phyloP scores from a whole-genome alignment of 106 monocot species.

The Allium sativum region DNA sequence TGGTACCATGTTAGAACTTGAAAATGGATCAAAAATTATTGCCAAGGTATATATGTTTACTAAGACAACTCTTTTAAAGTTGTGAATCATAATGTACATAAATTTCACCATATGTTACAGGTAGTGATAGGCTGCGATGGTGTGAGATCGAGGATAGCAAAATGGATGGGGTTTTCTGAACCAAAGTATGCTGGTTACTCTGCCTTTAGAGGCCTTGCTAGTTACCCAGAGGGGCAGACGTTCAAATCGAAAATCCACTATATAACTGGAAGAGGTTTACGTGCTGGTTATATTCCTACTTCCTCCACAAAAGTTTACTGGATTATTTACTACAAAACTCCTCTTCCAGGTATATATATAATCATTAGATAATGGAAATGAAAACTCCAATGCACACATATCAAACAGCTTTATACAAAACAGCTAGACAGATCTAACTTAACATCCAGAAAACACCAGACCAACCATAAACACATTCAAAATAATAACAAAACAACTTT shows the following conservation, averaged over 20 bases:
- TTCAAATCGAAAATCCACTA: slow-evolving; percentile 64
- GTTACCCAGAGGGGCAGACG: slow-evolving; percentile 71
- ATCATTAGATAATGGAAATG: no score
- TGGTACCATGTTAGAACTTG: slow-evolving; percentile 58
- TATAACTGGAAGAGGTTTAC: slow-evolving; percentile 69
- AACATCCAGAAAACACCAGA: no score
- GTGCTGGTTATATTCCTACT: slow-evolving; percentile 81
- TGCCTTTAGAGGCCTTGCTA: slow-evolving; percentile 79
- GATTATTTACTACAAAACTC: slow-evolving; percentile 89
- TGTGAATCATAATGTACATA: no score
- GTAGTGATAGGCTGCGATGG: slow-evolving; percentile 92
- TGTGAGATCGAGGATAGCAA: slow-evolving; percentile 66
- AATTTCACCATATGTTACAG: slow-evolving; percentile 18
- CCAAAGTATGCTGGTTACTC: slow-evolving; percentile 79
- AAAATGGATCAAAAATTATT: slow-evolving; percentile 40
- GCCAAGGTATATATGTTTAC: slow-evolving; percentile 45
- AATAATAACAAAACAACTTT: no score
- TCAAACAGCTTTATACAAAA: no score
- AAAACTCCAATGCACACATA: no score
- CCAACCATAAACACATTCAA: no score
- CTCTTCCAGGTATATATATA: slow-evolving; percentile 52
- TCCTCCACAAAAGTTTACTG: slow-evolving; percentile 80
- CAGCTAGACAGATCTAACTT: no score
- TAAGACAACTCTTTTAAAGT: no score
- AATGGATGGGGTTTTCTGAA: slow-evolving; percentile 94